phyloP scores from a whole-genome alignment of 2,329 filamentous ascomycete species.

The Sarocladium brachiariae region DNA sequence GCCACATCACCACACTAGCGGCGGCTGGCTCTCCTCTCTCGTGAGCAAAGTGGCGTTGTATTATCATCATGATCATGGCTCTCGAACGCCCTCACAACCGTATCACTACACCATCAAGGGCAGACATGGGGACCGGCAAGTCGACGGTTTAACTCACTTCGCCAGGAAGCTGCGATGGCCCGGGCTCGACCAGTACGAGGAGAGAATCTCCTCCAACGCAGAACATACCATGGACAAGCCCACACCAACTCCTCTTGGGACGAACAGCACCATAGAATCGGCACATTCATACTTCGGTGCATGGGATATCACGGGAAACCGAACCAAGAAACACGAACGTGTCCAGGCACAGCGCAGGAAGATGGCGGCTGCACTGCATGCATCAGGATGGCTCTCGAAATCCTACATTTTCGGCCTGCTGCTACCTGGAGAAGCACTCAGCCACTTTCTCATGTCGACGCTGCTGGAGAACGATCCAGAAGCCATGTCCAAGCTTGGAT shows the following conservation, averaged over 20 bases:
- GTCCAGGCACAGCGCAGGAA: constrained; percentile 41
- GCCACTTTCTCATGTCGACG: constrained; percentile 59
- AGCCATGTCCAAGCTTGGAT: constrained; percentile 51
- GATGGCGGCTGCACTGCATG: constrained; percentile 50
- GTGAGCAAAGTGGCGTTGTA: constrained; percentile 47
- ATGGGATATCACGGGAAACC: constrained; percentile 28
- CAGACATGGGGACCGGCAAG: constrained; percentile 50
- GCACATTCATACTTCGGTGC: constrained; percentile 42
- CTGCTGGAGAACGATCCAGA: constrained; percentile 57
- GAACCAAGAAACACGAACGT: constrained; percentile 21
- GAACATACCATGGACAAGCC: constrained; percentile 25
- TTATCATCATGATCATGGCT: constrained; percentile 28
- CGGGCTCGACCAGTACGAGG: constrained; percentile 45
- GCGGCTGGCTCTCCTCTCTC: constrained; percentile 50
- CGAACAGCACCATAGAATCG: constrained; percentile 21
- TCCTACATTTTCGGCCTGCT: constrained; percentile 61
- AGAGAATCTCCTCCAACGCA: constrained; percentile 41
- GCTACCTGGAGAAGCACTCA: constrained; percentile 55
- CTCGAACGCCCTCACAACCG: constrained; percentile 19
- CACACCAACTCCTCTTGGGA: constrained; percentile 25
- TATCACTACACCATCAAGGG: constrained; percentile 45
- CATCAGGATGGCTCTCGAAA: constrained; percentile 60
- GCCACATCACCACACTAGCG: constrained; percentile 14
- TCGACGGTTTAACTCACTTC: constrained; percentile 57
- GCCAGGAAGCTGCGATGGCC: constrained; percentile 58